phyloP scores from a whole-genome alignment of 352 stramenopile genomes.

The Pilasporangium apinafurcum region DNA sequence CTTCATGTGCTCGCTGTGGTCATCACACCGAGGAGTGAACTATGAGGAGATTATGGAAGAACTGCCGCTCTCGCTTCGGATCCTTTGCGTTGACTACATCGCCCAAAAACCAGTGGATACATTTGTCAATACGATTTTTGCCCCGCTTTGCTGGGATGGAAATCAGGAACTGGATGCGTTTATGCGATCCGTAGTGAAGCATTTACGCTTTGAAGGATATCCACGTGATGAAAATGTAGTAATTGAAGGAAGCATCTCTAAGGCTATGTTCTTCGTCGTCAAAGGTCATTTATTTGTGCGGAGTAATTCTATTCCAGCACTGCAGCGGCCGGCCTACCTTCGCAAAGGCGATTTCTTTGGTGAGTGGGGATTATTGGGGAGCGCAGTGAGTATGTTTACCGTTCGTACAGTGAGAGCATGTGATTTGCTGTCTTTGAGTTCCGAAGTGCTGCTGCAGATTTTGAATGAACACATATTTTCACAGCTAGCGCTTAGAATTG shows the following conservation, averaged over 20 bases:
- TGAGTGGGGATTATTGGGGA: slow-evolving; percentile 29
- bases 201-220: slow-evolving; percentile 46
- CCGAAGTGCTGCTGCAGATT: slow-evolving; percentile 38
- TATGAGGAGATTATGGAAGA: slow-evolving; percentile 52
- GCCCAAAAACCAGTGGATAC: slow-evolving; percentile 23
- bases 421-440: slow-evolving; percentile 41
- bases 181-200: slow-evolving; percentile 7
- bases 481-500: too few relatives aligned
- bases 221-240: slow-evolving; percentile 37
- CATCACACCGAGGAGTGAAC: slow-evolving; percentile 49
- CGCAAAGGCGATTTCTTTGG: slow-evolving; percentile 42
- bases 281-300: slow-evolving; percentile 22
- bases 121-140: slow-evolving; percentile 38
- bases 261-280: slow-evolving; percentile 56
- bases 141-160: slow-evolving; percentile 22
- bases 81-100: slow-evolving; percentile 43
- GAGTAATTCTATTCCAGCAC: neutral
- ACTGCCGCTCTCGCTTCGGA: slow-evolving; percentile 37
- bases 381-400: slow-evolving; percentile 32
- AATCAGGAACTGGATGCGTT: slow-evolving; percentile 6
- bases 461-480: too few relatives aligned
- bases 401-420: slow-evolving; percentile 40
- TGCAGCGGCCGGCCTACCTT: slow-evolving; percentile 2
- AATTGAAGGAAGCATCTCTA: slow-evolving; percentile 31
- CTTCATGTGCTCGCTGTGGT: slow-evolving; percentile 61